These are phyloP conservation scores for Zasmidium citrigriseum DNA, from an alignment of 2,329 filamentous ascomycete genomes.

Conservation along the genomic window DNA sequence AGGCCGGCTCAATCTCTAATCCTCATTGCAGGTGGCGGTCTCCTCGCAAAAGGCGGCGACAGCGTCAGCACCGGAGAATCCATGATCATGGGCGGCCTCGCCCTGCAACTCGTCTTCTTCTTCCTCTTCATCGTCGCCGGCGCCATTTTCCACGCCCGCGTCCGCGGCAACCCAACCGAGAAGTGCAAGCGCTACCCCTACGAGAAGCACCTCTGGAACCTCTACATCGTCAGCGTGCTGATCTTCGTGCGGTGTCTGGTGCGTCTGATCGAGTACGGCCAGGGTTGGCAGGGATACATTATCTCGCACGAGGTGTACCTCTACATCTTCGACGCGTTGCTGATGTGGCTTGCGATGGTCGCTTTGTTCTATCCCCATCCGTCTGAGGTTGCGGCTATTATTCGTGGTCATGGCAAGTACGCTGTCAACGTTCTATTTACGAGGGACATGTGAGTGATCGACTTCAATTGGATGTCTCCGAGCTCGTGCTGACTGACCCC, in stretches of 20 bases:
- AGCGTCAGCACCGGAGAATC: constrained; percentile 40
- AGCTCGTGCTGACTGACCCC: not conserved
- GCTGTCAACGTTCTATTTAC: constrained; percentile 13
- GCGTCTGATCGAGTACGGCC: constrained; percentile 51
- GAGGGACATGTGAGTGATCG: constrained; percentile 6
- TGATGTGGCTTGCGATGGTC: constrained; percentile 19
- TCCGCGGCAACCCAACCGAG: constrained; percentile 16
- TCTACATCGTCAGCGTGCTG: constrained; percentile 47
- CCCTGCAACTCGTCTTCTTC: constrained; percentile 55
- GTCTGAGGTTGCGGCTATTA: constrained; percentile 16
- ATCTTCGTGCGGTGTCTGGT: constrained; percentile 54
- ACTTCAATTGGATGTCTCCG: not conserved
- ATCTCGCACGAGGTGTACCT: constrained; percentile 37
- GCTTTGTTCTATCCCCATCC: constrained; percentile 17
- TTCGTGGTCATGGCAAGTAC: constrained; percentile 15
- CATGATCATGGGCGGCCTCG: constrained; percentile 52
- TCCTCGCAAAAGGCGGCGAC: constrained; percentile 8
- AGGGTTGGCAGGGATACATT: constrained; percentile 48
- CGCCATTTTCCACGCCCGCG: constrained; percentile 32
- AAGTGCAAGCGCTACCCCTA: constrained; percentile 25
- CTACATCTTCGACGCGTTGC: constrained; percentile 21
- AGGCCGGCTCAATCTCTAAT: not conserved
- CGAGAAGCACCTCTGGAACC: constrained; percentile 41
- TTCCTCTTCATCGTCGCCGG: constrained; percentile 47
- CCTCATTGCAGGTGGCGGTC: constrained; percentile 3